phyloP scores from a whole-genome alignment of 805 yeast species.

The Pichia cephalocereana region DNA sequence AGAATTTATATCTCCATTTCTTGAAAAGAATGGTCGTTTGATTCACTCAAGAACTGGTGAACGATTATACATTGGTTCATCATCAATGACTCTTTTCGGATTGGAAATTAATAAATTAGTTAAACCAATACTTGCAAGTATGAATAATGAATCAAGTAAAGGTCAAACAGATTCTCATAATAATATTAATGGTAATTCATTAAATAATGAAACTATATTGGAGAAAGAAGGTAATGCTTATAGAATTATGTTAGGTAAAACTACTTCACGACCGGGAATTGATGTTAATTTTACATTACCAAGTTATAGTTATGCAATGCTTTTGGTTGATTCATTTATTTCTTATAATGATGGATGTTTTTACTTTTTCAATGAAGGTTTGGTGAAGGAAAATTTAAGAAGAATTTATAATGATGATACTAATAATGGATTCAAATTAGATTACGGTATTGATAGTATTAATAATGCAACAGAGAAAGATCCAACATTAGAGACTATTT shows the following conservation, averaged over 20 bases:
- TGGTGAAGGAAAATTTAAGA: constrained; percentile 58
- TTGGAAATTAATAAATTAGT: constrained; percentile 55
- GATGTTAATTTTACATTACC: constrained; percentile 68
- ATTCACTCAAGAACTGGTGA: constrained; percentile 72
- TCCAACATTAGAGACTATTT: constrained; percentile 62
- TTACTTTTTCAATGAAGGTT: constrained; percentile 75
- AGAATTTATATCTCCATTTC: constrained; percentile 61
- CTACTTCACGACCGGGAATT: constrained; percentile 58
- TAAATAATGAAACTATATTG: constrained; percentile 34
- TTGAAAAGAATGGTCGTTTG: constrained; percentile 62
- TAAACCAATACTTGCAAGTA: constrained; percentile 16
- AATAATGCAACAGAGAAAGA: constrained; percentile 30
- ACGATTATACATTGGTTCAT: constrained; percentile 67
- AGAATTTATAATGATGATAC: constrained; percentile 47
- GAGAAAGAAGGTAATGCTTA: constrained; percentile 75
- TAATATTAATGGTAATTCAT: constrained; percentile 3
- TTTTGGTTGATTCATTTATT: constrained; percentile 65
- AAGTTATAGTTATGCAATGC: constrained; percentile 65
- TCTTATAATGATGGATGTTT: constrained; percentile 80
- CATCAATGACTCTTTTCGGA: constrained; percentile 77
- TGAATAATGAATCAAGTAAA: neutral
- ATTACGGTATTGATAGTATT: constrained; percentile 19
- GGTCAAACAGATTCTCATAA: constrained; percentile 13
- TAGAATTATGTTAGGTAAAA: constrained; percentile 56
- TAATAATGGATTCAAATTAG: constrained; percentile 22